Evolutionary conservation across 2,329 filamentous ascomycete species (phyloP).

Genomic region (Parastagonospora nodorum): DNA sequence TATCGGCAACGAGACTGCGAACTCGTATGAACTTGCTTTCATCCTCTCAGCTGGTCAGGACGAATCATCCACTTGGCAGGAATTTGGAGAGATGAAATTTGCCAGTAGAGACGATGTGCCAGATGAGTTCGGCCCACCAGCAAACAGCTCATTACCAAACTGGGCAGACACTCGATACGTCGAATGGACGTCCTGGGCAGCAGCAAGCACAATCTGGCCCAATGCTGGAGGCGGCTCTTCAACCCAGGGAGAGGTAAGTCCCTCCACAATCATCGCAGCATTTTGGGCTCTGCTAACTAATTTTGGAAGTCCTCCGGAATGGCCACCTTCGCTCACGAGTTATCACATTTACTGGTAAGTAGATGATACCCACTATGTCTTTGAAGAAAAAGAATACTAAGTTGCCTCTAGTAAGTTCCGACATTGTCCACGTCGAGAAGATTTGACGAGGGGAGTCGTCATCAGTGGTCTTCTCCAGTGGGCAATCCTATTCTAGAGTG

Average conservation of each 20-base stretch:
- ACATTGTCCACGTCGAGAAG: too few species aligned
- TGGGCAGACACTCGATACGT: slow-evolving; percentile 59
- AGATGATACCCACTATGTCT: too few species aligned
- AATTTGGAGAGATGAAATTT: slow-evolving; percentile 62
- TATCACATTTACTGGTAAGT: slow-evolving; percentile 53
- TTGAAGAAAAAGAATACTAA: too few species aligned
- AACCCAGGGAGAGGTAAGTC: slow-evolving; percentile 53
- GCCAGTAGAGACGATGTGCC: slow-evolving; percentile 54
- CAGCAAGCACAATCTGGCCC: slow-evolving; percentile 59
- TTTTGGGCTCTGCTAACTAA: too few species aligned
- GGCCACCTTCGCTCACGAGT: slow-evolving; percentile 60
- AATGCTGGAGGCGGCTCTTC: slow-evolving; percentile 60
- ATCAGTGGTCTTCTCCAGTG: too few species aligned
- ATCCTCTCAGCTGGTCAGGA: slow-evolving; percentile 62
- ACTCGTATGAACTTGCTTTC: slow-evolving; percentile 58
- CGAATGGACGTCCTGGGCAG: slow-evolving; percentile 60
- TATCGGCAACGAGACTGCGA: slow-evolving; percentile 57
- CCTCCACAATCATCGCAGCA: too few species aligned
- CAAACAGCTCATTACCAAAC: slow-evolving; percentile 50
- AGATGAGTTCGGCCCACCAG: slow-evolving; percentile 56
- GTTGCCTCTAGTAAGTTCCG: too few species aligned
- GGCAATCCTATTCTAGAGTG: too few species aligned
- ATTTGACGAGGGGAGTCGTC: too few species aligned
- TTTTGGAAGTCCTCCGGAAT: slow-evolving; percentile 52
- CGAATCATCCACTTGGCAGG: slow-evolving; percentile 62